A percentile compares a stretch with the other conserved stretches of the same genome.
phyloP scores from a whole-genome alignment of 2,329 filamentous ascomycete genomes.

The Aspergillus sp. region DNA sequence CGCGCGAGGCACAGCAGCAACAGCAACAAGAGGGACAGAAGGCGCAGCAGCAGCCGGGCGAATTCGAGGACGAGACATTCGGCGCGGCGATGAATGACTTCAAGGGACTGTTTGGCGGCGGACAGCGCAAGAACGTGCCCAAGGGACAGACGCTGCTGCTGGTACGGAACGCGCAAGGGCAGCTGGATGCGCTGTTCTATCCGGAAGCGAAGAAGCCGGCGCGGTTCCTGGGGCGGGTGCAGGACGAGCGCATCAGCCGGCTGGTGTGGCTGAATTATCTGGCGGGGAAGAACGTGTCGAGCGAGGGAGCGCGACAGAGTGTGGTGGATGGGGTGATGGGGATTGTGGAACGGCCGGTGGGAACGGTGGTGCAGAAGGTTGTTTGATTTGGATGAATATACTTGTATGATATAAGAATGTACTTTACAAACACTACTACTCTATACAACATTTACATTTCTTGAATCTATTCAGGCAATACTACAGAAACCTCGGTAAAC shows the following conservation, averaged over 20 bases:
- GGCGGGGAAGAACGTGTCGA: slow-evolving; percentile 81
- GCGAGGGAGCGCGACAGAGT: slow-evolving; percentile 74
- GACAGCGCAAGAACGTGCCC: slow-evolving; percentile 64
- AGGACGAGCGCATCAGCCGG: slow-evolving; percentile 76
- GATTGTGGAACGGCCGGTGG: slow-evolving; percentile 83
- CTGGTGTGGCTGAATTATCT: slow-evolving; percentile 89
- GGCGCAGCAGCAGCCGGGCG: slow-evolving; percentile 18
- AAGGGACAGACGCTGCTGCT: slow-evolving; percentile 79
- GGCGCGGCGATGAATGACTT: slow-evolving; percentile 73
- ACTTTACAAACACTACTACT: neutral
- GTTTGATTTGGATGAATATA: slow-evolving; percentile 18
- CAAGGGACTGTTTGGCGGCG: slow-evolving; percentile 76
- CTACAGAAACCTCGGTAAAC: too few species aligned
- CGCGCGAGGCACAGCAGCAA: slow-evolving; percentile 29
- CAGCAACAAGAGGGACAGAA: neutral
- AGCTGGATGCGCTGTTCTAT: slow-evolving; percentile 66
- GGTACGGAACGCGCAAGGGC: slow-evolving; percentile 64
- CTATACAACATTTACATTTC: too few species aligned
- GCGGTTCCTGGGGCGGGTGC: slow-evolving; percentile 67
- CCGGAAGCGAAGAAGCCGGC: slow-evolving; percentile 47
- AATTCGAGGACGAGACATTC: slow-evolving; percentile 72
- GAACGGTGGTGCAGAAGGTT: slow-evolving; percentile 81
- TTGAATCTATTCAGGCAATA: too few species aligned
- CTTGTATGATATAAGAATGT: slow-evolving; percentile 1
- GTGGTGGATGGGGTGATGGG: slow-evolving; percentile 86